A percentile compares a stretch with the other conserved stretches of the same genome.
Evolutionary conservation across 768 basidiomycete species (phyloP).

Genomic region (Naganishia onofrii): DNA sequence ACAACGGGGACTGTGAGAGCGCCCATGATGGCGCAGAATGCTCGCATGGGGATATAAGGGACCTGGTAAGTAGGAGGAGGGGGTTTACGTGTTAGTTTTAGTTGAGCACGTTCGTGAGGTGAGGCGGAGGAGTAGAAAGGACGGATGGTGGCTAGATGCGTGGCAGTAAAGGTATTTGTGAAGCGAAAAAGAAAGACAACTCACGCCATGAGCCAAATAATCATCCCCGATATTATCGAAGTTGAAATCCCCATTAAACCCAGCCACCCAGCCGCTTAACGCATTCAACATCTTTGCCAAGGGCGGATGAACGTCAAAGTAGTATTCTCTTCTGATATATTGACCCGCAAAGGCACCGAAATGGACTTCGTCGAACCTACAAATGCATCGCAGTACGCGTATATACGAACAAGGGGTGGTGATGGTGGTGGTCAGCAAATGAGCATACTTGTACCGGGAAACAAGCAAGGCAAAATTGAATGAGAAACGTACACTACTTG

Average conservation of each 20-base stretch:
- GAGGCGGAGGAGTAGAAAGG: no score
- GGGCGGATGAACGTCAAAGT: slow-evolving; percentile 98
- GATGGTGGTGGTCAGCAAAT: no score
- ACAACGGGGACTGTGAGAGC: slow-evolving; percentile 86
- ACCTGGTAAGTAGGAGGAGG: slow-evolving; percentile 50
- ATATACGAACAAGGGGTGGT: slow-evolving; percentile 5
- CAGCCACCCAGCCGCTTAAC: slow-evolving; percentile 91
- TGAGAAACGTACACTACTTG: slow-evolving; percentile 32
- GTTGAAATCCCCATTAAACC: slow-evolving; percentile 87
- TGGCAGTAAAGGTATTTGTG: no score
- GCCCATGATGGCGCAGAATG: slow-evolving; percentile 85
- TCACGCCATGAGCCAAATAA: slow-evolving; percentile 71
- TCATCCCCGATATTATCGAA: slow-evolving; percentile 96
- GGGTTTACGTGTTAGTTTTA: no score
- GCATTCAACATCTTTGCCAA: slow-evolving; percentile 93
- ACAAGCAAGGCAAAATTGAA: no score
- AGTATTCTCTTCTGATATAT: slow-evolving; percentile 89
- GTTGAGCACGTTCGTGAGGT: no score
- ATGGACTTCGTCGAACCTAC: slow-evolving; percentile 98
- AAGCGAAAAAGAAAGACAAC: slow-evolving; percentile 29
- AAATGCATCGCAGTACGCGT: background rate
- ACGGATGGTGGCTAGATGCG: no score
- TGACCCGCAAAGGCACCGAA: slow-evolving; percentile 97
- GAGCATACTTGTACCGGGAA: no score
- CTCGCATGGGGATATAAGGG: slow-evolving; percentile 89